These are phyloP conservation scores for Termitomyces sp. DNA, from an alignment of 768 basidiomycete genomes.

Conservation along the genomic window DNA sequence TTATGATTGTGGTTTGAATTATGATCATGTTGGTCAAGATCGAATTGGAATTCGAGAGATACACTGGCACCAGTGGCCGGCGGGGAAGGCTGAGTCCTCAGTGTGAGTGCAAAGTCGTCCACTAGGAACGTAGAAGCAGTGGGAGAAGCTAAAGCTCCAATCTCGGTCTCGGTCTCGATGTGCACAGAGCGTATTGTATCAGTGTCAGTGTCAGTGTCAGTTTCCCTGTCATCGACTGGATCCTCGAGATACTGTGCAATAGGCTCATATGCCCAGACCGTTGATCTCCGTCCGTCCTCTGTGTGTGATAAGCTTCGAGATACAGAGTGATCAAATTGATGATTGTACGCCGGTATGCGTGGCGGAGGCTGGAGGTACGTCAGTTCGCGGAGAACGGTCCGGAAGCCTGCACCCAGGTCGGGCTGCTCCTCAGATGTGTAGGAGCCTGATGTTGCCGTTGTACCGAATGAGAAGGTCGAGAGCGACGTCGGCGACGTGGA, in stretches of 20 bases:
- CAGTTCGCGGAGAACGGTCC: constrained; percentile 65
- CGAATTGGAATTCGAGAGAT: not conserved
- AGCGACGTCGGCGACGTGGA: constrained; percentile 6
- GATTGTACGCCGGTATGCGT: constrained; percentile 27
- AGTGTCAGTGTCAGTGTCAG: constrained; percentile 20
- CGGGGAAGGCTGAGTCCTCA: constrained; percentile 16
- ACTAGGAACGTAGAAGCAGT: not conserved
- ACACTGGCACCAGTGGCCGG: not conserved
- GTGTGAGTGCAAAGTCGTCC: constrained; percentile 12
- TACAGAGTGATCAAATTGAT: constrained; percentile 9
- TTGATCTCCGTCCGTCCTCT: constrained; percentile 38
- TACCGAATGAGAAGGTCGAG: not conserved
- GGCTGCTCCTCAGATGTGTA: constrained; percentile 63
- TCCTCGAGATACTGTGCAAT: constrained; percentile 53
- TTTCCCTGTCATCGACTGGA: not conserved
- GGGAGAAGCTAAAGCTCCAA: constrained; percentile 4
- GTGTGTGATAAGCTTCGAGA: constrained; percentile 7
- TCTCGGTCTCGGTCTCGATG: constrained; percentile 26
- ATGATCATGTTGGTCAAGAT: not conserved
- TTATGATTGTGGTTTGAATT: not conserved
- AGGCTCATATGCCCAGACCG: constrained; percentile 61
- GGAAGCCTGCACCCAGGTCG: constrained; percentile 66
- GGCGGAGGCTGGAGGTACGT: constrained; percentile 50
- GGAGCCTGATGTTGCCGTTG: constrained; percentile 24
- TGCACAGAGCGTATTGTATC: constrained; percentile 39